Evolutionary conservation across 768 basidiomycete species (phyloP).

Genomic region (Collybia mongolica): DNA sequence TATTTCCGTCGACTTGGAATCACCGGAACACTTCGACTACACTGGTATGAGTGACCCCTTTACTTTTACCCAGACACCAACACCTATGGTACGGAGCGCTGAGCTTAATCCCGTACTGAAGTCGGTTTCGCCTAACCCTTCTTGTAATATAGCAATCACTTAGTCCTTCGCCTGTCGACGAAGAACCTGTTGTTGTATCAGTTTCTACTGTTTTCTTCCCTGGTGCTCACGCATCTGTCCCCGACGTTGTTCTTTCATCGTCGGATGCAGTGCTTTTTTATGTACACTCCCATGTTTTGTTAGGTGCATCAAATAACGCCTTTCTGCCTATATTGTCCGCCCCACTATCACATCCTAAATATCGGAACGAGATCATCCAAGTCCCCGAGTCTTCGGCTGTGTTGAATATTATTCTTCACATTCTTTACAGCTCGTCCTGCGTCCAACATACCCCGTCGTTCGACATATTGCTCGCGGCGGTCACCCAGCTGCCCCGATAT

Average conservation of each 20-base stretch:
- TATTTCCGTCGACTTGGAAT: too few relatives aligned
- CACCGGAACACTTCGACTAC: too few relatives aligned
- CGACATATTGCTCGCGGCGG: conserved; percentile 40
- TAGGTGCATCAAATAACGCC: conserved; percentile 41
- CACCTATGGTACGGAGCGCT: background rate
- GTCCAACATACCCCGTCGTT: conserved; percentile 49
- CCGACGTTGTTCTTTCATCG: conserved; percentile 42
- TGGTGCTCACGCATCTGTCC: conserved; percentile 7
- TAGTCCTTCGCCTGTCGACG: background rate
- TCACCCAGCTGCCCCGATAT: conserved; percentile 28
- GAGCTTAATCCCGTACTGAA: background rate
- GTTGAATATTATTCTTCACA: conserved; percentile 53
- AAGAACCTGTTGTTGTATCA: conserved; percentile 8
- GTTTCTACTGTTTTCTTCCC: conserved; percentile 30
- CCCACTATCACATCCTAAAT: background rate
- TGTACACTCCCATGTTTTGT: conserved; percentile 42
- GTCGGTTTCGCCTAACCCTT: background rate
- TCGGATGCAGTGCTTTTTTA: conserved; percentile 67
- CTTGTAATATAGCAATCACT: background rate
- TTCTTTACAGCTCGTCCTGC: conserved; percentile 47
- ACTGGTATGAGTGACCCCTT: background rate
- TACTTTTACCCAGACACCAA: background rate
- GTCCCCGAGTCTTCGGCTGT: conserved; percentile 41
- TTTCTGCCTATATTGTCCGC: conserved; percentile 38
- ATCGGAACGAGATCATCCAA: conserved; percentile 30